These are phyloP conservation scores for Entomortierella lignicola DNA, from an alignment of 192 early-diverging fungal genomes.

Conservation along the genomic window DNA sequence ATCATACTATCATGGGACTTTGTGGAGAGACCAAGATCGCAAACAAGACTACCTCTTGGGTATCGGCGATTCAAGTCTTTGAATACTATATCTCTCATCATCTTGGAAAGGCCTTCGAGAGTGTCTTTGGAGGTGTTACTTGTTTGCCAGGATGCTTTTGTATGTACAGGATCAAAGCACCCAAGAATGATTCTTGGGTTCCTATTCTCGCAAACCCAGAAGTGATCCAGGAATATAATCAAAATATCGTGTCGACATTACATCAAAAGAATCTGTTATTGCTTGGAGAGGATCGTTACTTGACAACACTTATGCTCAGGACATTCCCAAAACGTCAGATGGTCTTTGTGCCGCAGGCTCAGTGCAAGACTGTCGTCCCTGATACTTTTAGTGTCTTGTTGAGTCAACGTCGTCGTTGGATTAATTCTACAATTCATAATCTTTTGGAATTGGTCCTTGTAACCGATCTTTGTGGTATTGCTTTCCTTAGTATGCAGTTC, in stretches of 20 bases:
- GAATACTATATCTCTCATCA: constrained; percentile 99
- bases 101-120: constrained; percentile 94
- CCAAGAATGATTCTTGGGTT: constrained; percentile 75
- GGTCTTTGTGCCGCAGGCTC: constrained; percentile 86
- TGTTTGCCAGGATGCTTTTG: constrained; percentile 98
- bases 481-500: constrained; percentile 91
- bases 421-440: constrained; percentile 95
- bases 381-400: constrained; percentile 84
- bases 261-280: constrained; percentile 89
- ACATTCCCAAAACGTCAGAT: constrained; percentile 90
- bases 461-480: constrained; percentile 89
- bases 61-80: constrained; percentile 93
- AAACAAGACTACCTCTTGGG: constrained; percentile 89
- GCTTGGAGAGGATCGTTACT: constrained; percentile 89
- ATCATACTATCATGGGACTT: constrained; percentile 92
- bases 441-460: constrained; percentile 88
- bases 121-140: constrained; percentile 96
- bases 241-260: constrained; percentile 82
- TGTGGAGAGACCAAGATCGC: constrained; percentile 98
- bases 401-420: constrained; percentile 94
- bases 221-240: constrained; percentile 83
- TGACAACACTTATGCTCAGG: constrained; percentile 87
- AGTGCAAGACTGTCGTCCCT: constrained; percentile 88
- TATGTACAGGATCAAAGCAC: constrained; percentile 96
- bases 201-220: constrained; percentile 91